A percentile compares a stretch with the other conserved stretches of the same genome.
Evolutionary conservation across 495 filamentous ascomycete genomes (phyloP).

Genomic region (Xylaria cubensis): DNA sequence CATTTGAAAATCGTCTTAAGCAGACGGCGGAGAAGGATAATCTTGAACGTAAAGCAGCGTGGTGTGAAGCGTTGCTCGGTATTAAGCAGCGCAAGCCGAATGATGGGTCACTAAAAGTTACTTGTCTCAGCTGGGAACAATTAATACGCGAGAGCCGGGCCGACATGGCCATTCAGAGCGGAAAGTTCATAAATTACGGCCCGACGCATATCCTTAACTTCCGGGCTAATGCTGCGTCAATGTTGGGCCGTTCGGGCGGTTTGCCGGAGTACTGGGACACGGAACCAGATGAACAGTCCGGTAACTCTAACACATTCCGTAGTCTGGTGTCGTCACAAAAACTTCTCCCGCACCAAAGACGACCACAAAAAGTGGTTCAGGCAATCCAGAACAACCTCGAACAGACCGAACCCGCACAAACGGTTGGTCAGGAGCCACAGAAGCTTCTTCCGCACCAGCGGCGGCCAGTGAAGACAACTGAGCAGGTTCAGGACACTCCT

Average conservation of each 20-base stretch:
- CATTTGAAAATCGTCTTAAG: background rate
- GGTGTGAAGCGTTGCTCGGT: background rate
- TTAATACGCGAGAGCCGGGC: background rate
- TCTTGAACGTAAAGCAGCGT: background rate
- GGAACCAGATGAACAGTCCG: background rate
- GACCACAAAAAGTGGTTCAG: background rate
- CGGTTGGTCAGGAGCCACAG: no score
- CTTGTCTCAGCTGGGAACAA: constrained; percentile 17
- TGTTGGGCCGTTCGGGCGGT: constrained; percentile 8
- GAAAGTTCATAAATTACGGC: background rate
- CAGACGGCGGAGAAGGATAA: background rate
- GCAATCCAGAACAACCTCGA: background rate
- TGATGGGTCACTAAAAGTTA: background rate
- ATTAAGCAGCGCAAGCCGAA: background rate
- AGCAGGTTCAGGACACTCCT: no score
- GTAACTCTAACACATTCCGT: no score
- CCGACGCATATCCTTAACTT: background rate
- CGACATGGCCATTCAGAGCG: background rate
- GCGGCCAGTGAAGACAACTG: background rate
- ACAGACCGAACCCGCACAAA: background rate
- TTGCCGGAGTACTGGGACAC: background rate
- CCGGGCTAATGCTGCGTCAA: background rate
- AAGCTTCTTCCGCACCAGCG: background rate
- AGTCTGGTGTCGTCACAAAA: background rate
- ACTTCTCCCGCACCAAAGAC: background rate